Evolutionary conservation across 257 asterid species (phyloP).

Genomic region (Solanum bukasovii): DNA sequence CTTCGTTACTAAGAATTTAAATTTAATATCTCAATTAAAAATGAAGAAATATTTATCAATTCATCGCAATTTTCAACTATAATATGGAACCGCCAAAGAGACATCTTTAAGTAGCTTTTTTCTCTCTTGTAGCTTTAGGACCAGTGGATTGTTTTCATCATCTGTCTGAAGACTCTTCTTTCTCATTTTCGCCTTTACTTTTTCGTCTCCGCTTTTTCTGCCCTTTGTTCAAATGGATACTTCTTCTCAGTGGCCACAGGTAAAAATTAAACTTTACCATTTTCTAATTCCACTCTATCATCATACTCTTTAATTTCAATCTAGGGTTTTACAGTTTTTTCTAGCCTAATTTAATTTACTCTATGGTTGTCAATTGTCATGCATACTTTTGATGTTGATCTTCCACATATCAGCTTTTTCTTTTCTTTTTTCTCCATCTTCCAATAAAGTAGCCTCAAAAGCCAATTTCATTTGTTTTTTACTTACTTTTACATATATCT

Average conservation of each 20-base stretch:
- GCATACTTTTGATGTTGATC: conserved; percentile 1
- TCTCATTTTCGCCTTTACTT: conserved; percentile 9
- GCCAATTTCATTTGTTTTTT: conserved; percentile 13
- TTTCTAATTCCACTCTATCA: conserved; percentile 26
- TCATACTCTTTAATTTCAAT: conserved; percentile 11
- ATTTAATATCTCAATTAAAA: too few relatives aligned
- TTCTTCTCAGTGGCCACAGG: conserved; percentile 99
- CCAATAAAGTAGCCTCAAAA: conserved; percentile 20
- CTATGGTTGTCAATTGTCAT: not conserved
- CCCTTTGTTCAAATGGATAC: conserved; percentile 61
- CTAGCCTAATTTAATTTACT: not conserved
- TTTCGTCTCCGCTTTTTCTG: conserved; percentile 9
- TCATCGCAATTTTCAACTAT: not conserved
- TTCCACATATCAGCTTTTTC: conserved; percentile 10
- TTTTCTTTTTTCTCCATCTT: conserved; percentile 13
- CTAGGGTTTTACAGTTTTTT: conserved; percentile 21
- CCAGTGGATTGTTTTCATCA: conserved; percentile 37
- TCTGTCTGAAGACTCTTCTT: conserved; percentile 18
- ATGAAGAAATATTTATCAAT: too few relatives aligned
- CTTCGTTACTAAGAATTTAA: too few relatives aligned
- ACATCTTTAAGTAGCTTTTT: conserved; percentile 48
- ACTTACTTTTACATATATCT: not conserved
- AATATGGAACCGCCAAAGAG: conserved; percentile 46
- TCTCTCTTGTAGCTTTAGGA: conserved; percentile 34
- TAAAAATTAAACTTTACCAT: conserved; percentile 32